Evolutionary conservation across 192 early-diverging fungal genomes (phyloP), one percentile per base, ranked within the genome.

Genomic region (Thamnidium elegans): DNA sequence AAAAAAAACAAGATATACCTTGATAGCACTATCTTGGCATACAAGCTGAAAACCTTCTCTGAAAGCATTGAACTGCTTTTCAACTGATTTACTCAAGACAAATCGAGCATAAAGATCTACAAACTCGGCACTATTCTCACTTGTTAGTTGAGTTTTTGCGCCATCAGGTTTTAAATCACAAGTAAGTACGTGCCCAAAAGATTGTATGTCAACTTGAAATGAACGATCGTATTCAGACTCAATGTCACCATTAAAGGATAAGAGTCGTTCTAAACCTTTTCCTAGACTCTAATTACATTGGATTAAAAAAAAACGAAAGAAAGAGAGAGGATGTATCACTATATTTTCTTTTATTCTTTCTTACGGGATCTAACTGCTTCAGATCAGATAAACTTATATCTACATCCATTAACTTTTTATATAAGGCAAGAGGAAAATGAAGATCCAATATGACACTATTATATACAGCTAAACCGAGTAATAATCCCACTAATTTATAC

Each of bases 391-490:
- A 63, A 19, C 76, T 80, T 31, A 83, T 83, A 7, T 81, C 69
- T 23, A 85, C 74, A 21, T 83, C 82, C 68, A 91, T 86, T 30
- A 98, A 74, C 74, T 95, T 95, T 67, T 94, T 94, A 81, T 94
- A 98, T 58, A 90, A 74, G 3, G 85, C 90, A 43, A 78, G 72
- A 4, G 95, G 95, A 55, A 97, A 90, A 59, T 94, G 94, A 21
- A 95, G 87, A 67, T 94, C 94, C 17, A 98, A 71, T 56, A 96
- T 98, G 31, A 91, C 91, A 30, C 87, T 86, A 71, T 98, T 94
- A 72, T 95, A 95, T 52, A 96, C 91, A 6, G 95, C 94, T 32
- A 98, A 70, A 14, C 94, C 95, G 47, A 98, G 82, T 13, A 98
- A 78, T 39, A 88, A 86, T 1, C 95, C 95, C 0, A 94, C 85